Conservation (phyloP, 768 basidiomycete genomes). For the Tylopilus plumbeoviolaceoides region DNA sequence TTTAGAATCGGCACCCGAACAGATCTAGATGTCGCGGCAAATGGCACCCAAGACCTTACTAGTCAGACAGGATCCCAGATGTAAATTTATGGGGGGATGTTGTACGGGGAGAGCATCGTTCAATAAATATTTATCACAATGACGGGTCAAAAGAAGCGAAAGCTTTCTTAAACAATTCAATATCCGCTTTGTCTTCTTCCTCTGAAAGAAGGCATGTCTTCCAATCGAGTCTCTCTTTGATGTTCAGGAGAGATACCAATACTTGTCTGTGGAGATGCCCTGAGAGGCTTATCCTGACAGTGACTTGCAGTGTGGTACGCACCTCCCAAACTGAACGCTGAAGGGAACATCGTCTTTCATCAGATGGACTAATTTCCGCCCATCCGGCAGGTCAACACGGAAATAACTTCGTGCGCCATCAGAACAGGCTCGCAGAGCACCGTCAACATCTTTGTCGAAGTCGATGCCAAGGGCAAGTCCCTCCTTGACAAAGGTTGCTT, state of each 20-base stretch:
- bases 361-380: constrained; percentile 80
- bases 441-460: constrained; percentile 70
- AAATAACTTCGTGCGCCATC: constrained; percentile 73
- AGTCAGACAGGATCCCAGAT: neutral
- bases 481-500: constrained; percentile 67
- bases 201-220: constrained; percentile 80
- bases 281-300: neutral
- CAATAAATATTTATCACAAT: constrained; percentile 16
- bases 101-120: neutral
- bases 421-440: constrained; percentile 49
- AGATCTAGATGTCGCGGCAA: constrained; percentile 16
- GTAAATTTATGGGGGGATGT: neutral
- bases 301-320: constrained; percentile 2
- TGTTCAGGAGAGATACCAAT: constrained; percentile 68
- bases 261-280: constrained; percentile 57
- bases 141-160: constrained; percentile 72
- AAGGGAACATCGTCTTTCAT: constrained; percentile 77
- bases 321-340: constrained; percentile 93
- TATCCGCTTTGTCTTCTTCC: constrained; percentile 83
- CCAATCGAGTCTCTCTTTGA: constrained; percentile 86
- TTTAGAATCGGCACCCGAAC: constrained; percentile 33
- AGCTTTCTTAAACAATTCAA: constrained; percentile 75
- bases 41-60: neutral
- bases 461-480: constrained; percentile 64
- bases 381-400: constrained; percentile 85